phyloP scores from a whole-genome alignment of 2,329 filamentous ascomycete species.

The Leptoxyphium fumago region DNA sequence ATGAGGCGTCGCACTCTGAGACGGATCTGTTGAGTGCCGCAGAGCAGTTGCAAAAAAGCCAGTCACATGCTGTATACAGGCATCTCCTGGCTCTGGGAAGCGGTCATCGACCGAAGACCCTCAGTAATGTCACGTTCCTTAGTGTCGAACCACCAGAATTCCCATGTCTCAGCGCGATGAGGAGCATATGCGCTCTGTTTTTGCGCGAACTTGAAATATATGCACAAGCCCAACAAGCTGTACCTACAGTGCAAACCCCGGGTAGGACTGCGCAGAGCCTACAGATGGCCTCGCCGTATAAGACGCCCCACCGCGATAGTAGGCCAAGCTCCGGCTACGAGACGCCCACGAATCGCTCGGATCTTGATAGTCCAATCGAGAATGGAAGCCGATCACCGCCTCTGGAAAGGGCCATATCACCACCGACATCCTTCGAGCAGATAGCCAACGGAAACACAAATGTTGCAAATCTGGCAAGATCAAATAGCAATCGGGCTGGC shows the following conservation, averaged over 20 bases:
- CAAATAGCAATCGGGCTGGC: conserved; percentile 17
- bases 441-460: conserved; percentile 31
- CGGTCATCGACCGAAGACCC: not conserved
- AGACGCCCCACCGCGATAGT: conserved; percentile 7
- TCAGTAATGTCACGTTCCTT: conserved; percentile 1
- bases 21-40: conserved; percentile 10
- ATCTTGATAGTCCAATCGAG: conserved; percentile 13
- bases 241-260: conserved; percentile 63
- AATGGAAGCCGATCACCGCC: conserved; percentile 10
- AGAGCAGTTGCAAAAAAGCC: conserved; percentile 16
- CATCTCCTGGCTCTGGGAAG: conserved; percentile 13
- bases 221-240: conserved; percentile 32
- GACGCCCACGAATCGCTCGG: conserved; percentile 9
- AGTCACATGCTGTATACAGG: conserved; percentile 19
- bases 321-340: conserved; percentile 9
- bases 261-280: conserved; percentile 29
- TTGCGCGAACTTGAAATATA: conserved; percentile 33
- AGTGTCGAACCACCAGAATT: not conserved
- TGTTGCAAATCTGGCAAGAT: conserved; percentile 22
- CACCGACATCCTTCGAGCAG: conserved; percentile 39
- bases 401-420: conserved; percentile 4
- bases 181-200: conserved; percentile 29
- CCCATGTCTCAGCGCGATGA: conserved; percentile 15
- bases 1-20: conserved; percentile 9
- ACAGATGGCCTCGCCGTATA: conserved; percentile 21